A percentile compares a stretch with the other conserved stretches of the same genome.
phyloP scores from a whole-genome alignment of 345 rosid genomes.

The Raphanus sativus region DNA sequence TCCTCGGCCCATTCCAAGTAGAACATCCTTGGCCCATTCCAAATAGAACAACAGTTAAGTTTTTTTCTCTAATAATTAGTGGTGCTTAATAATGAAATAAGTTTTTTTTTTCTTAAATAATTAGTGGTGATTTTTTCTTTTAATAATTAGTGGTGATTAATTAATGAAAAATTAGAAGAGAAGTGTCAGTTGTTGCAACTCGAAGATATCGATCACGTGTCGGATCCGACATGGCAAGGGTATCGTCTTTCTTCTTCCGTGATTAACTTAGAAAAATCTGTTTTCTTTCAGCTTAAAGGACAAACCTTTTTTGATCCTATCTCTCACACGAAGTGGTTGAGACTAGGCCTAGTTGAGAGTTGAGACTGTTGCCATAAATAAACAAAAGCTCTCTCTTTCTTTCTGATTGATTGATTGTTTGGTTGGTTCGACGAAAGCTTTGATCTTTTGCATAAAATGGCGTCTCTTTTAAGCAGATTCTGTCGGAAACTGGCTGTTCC shows the following conservation, averaged over 20 bases:
- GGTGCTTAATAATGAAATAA: too few relatives aligned
- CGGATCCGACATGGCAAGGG: slow-evolving; percentile 30
- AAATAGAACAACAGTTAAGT: too few relatives aligned
- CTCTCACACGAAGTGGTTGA: slow-evolving; percentile 10
- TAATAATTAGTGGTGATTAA: too few relatives aligned
- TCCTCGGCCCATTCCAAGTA: background rate
- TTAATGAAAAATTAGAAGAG: background rate
- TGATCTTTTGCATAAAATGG: slow-evolving; percentile 23
- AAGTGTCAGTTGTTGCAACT: slow-evolving; percentile 2
- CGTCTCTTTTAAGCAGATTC: slow-evolving; percentile 24
- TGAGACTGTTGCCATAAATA: background rate
- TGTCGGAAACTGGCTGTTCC: background rate
- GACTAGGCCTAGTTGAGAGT: background rate
- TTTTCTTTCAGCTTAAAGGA: background rate
- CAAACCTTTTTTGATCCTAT: slow-evolving; percentile 8
- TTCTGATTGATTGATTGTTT: slow-evolving; percentile 9
- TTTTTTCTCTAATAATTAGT: too few relatives aligned
- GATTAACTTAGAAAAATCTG: background rate
- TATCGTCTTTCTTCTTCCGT: background rate
- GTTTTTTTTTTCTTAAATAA: too few relatives aligned
- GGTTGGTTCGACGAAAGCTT: slow-evolving; percentile 17
- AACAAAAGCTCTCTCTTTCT: background rate
- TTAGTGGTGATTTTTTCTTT: too few relatives aligned
- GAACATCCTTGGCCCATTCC: background rate
- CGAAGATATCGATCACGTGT: slow-evolving; percentile 15